Evolutionary conservation across 2,329 filamentous ascomycete genomes (phyloP).

Genomic region (Curvularia hawaiiensis): DNA sequence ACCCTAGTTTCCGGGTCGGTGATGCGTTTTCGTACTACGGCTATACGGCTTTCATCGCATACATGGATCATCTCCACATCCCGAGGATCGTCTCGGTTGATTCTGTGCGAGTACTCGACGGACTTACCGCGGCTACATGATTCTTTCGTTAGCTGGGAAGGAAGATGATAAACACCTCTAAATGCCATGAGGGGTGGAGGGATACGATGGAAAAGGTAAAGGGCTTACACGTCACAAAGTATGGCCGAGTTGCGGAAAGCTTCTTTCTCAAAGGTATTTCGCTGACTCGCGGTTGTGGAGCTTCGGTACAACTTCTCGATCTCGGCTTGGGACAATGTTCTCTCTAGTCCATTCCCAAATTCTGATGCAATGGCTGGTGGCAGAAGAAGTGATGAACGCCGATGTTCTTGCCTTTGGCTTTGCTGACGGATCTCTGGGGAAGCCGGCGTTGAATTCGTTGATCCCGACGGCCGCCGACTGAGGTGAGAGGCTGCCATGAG

Average conservation of each 20-base stretch:
- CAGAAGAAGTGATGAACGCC: slow-evolving; percentile 27
- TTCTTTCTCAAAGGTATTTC: slow-evolving; percentile 47
- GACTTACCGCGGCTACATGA: slow-evolving; percentile 42
- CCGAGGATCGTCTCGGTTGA: slow-evolving; percentile 42
- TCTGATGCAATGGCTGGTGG: slow-evolving; percentile 32
- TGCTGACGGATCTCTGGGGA: slow-evolving; percentile 27
- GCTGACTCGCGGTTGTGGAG: slow-evolving; percentile 42
- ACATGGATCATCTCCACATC: slow-evolving; percentile 50
- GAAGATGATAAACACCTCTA: background rate
- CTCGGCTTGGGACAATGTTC: slow-evolving; percentile 21
- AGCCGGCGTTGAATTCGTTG: slow-evolving; percentile 17
- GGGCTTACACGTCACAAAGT: slow-evolving; percentile 51
- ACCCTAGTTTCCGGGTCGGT: slow-evolving; percentile 39
- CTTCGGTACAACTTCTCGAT: slow-evolving; percentile 37
- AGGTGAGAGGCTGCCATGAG: slow-evolving; percentile 16
- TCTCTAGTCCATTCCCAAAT: slow-evolving; percentile 18
- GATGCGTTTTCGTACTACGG: slow-evolving; percentile 52
- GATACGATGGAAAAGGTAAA: background rate
- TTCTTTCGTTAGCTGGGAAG: slow-evolving; percentile 8
- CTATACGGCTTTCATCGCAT: slow-evolving; percentile 48
- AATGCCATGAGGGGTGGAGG: background rate
- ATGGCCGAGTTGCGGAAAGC: slow-evolving; percentile 53
- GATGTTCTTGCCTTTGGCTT: slow-evolving; percentile 15
- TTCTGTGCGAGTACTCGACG: slow-evolving; percentile 50
- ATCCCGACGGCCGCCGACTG: slow-evolving; percentile 16